Conservation (phyloP, 2,329 filamentous ascomycete species). For the Teratosphaeria viscida region DNA sequence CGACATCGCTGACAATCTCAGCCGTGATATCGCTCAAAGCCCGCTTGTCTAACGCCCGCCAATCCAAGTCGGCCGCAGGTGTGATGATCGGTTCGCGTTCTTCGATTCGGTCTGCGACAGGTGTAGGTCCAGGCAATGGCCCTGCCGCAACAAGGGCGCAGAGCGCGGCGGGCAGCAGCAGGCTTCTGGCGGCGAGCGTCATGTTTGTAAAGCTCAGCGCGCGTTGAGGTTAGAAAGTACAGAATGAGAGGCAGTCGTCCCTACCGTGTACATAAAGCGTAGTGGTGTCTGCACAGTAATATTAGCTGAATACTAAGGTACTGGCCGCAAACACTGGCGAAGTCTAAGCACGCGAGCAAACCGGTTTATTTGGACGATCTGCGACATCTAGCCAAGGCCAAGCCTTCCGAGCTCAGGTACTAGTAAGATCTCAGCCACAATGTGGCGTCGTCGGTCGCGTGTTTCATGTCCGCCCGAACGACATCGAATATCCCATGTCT, state of each 20-base stretch:
- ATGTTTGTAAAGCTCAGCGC: background rate
- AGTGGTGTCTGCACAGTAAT: background rate
- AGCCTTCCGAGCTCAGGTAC: too few species aligned
- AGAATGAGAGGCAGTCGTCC: background rate
- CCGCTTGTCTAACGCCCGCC: background rate
- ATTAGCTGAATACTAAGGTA: background rate
- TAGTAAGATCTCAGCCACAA: background rate
- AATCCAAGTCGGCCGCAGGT: conserved; percentile 32
- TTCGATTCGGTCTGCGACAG: conserved; percentile 7
- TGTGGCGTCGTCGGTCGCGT: too few species aligned
- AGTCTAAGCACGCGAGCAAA: background rate
- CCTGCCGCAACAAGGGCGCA: conserved; percentile 15
- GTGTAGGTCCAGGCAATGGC: conserved; percentile 8
- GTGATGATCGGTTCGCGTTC: conserved; percentile 38
- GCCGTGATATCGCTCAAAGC: conserved; percentile 36
- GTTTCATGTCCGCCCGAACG: background rate
- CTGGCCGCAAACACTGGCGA: background rate
- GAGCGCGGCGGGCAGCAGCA: conserved; percentile 18
- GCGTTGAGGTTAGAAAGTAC: background rate
- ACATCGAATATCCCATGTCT: background rate
- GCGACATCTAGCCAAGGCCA: background rate
- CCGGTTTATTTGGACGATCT: background rate
- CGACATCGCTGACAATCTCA: conserved; percentile 34
- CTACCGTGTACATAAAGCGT: background rate
- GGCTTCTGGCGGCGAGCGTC: conserved; percentile 7